phyloP scores from a whole-genome alignment of 768 basidiomycete genomes.

The Leccinellum albellum region DNA sequence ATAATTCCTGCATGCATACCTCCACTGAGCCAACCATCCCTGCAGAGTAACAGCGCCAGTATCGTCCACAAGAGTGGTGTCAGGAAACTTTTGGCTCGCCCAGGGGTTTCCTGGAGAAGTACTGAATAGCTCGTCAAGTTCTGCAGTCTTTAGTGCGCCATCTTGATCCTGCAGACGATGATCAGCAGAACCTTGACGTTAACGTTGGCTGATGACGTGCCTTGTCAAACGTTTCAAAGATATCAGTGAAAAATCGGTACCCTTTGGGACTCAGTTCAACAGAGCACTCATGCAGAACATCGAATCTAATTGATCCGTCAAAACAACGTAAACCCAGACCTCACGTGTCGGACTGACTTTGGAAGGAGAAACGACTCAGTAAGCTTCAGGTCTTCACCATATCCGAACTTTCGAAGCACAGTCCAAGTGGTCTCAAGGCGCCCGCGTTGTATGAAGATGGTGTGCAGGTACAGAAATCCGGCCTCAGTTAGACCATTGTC shows the following conservation, averaged over 20 bases:
- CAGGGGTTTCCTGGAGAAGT: slow-evolving; percentile 98
- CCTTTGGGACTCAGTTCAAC: slow-evolving; percentile 93
- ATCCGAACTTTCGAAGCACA: slow-evolving; percentile 90
- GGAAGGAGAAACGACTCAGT: slow-evolving; percentile 86
- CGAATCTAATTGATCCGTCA: slow-evolving; percentile 57
- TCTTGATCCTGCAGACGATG: slow-evolving; percentile 73
- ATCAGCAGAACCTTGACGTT: slow-evolving; percentile 1
- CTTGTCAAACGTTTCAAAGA: slow-evolving; percentile 95
- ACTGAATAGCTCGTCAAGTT: slow-evolving; percentile 85
- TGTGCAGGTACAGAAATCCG: slow-evolving; percentile 92
- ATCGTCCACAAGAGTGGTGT: slow-evolving; percentile 84
- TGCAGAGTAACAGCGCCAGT: slow-evolving; percentile 90
- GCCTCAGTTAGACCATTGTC: slow-evolving; percentile 84
- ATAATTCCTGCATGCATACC: slow-evolving; percentile 45
- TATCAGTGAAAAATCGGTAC: slow-evolving; percentile 95
- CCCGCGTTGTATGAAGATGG: slow-evolving; percentile 93
- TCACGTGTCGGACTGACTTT: slow-evolving; percentile 54
- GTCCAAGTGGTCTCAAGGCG: slow-evolving; percentile 98
- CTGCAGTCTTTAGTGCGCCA: slow-evolving; percentile 79
- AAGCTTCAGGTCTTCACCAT: slow-evolving; percentile 89
- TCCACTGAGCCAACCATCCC: slow-evolving; percentile 98
- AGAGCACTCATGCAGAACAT: slow-evolving; percentile 90
- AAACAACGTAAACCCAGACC: neutral
- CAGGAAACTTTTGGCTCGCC: slow-evolving; percentile 86
- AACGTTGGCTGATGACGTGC: slow-evolving; percentile 32